Base-by-base conservation (phyloP, 2,329 filamentous ascomycete genomes). In the Colletotrichum liriopes region DNA sequence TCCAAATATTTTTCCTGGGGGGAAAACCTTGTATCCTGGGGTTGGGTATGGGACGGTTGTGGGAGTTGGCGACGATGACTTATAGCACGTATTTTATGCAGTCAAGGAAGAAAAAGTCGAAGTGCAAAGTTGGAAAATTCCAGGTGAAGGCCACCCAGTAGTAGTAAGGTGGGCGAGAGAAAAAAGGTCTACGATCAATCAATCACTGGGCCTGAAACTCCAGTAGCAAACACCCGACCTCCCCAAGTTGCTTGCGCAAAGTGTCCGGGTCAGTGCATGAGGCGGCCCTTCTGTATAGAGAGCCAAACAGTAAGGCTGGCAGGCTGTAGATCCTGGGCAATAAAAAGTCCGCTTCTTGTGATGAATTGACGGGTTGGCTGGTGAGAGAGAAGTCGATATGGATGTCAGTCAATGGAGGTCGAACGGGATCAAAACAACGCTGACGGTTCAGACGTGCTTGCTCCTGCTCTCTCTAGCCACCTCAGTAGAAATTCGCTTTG, bases 121-220 rank as follows among this genome's bases (percentile, higher is more conserved):
- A 20, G 26, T 58, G 68, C n/a, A 56, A 35, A 35, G 23, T 39
- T 56, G 56, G 55, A 23, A 43, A 49, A 26, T 52, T 29, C 41
- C 43, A 59, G 37, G 54, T 26, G 63, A 67, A 35, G 65, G 29
- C 18, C 65, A 45, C 43, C 43, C 58, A 52, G 41, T 43, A 26
- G 45, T 37, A 52, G 39, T 62, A 56, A 56, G 20, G 51, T 51
- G 39, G 68, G 35, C 56, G 61, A 29, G 37, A 9, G 16, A 32
- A 49, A 32, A 39, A 58, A 45, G 65, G 69, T 72, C 65, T 72
- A 60, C 70, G 41, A 72, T 72, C 59, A 56, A 56, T 71, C 43
- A 71, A 68, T 72, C 52, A 72, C 59, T 56, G 49, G 65, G 45
- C 23, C 39, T 65, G 47, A 65, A 60, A 65, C 60, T 64, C 54